Base-by-base conservation (phyloP, 768 basidiomycete species). In the Kwoniella sp. region DNA sequence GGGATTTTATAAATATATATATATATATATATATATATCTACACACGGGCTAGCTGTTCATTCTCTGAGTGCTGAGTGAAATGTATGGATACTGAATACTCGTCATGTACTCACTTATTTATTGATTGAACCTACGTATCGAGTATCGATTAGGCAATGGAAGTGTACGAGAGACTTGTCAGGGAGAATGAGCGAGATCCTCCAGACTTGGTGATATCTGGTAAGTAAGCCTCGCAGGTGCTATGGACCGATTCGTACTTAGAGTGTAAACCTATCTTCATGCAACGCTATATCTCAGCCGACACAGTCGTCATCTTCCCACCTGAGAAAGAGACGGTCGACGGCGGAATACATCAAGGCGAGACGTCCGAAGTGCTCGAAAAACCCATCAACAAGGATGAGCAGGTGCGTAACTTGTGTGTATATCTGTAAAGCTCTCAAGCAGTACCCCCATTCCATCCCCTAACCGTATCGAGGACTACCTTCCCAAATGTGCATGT, bases 231-330 rank as follows among this genome's bases (percentile, higher is more conserved):
- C n/a, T n/a, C n/a, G n/a, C n/a, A n/a, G n/a, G n/a, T n/a, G n/a
- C n/a, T n/a, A n/a, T n/a, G n/a, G n/a, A n/a, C n/a, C n/a, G n/a
- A n/a, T n/a, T n/a, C n/a, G n/a, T n/a, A n/a, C n/a, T n/a, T n/a
- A n/a, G n/a, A n/a, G n/a, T n/a, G n/a, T n/a, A n/a, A n/a, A n/a
- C n/a, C n/a, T n/a, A n/a, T n/a, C n/a, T n/a, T n/a, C n/a, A n/a
- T 19, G 40, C 17, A 44, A 2, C 21, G 48, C 25, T 40, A 24
- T 22, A n/a, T 30, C 46, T 1, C 77, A 92, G 96, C 95, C 67
- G 96, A 99, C 78, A 98, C 96, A 0, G 88, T 99, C 15, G 92
- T 98, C n/a, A 82, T 99, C 46, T 84, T 86, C 9, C 86, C 85
- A 55, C 84, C 85, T 12, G 82, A 87, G 54, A 68, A 64, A 19